These are phyloP conservation scores for Sequoiadendron giganteum DNA, from an alignment of 75 land plant genomes.

Conservation along the genomic window DNA sequence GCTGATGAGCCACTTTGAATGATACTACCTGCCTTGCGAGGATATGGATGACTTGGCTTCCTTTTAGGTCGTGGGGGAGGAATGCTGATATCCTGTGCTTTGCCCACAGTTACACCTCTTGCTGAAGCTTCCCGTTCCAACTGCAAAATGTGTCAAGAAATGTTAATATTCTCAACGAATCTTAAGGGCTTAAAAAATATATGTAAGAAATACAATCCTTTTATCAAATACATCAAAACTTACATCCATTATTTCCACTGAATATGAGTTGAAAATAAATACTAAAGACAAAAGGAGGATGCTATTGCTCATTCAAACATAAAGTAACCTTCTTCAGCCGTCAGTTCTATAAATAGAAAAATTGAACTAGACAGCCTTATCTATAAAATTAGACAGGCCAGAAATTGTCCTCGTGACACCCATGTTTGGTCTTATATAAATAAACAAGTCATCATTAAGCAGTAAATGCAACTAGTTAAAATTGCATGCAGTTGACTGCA, in stretches of 20 bases:
- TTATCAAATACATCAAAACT: not conserved
- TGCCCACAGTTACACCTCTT: constrained; percentile 52
- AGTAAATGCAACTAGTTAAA: not conserved
- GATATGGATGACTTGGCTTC: constrained; percentile 97
- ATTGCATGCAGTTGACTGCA: too few relatives aligned
- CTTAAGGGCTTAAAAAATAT: constrained; percentile 11
- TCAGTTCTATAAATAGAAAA: not conserved
- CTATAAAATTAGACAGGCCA: not conserved
- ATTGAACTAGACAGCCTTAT: not conserved
- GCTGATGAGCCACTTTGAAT: constrained; percentile 10
- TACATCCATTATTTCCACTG: not conserved
- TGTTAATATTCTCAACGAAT: not conserved
- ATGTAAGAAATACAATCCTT: not conserved
- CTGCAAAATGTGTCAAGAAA: constrained; percentile 28
- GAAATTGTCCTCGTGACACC: not conserved
- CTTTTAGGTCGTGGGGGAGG: constrained; percentile 99
- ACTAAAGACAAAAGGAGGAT: not conserved
- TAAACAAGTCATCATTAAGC: not conserved
- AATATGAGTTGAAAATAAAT: not conserved
- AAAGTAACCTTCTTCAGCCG: not conserved
- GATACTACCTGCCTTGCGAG: constrained; percentile 57
- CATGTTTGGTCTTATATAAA: not conserved
- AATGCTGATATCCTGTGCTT: constrained; percentile 75
- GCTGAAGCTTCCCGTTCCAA: constrained; percentile 77
- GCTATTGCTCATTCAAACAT: not conserved